Base-by-base conservation (phyloP, 208 protist species). In the Acanthamoeba healyi region DNA sequence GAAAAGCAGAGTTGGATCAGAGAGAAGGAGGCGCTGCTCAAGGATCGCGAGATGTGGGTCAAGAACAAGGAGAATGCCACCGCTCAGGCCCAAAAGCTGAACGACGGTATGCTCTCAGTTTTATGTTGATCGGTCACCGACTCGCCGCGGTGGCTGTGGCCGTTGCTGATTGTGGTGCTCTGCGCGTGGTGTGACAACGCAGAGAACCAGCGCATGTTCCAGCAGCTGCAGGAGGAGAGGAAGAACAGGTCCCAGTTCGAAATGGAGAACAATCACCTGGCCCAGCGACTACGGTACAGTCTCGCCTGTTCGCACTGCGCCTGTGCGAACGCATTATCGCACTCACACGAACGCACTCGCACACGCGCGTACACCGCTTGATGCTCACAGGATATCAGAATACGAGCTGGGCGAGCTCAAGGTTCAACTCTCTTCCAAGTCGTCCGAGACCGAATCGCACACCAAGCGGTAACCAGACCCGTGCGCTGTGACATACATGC, bases 331-430 rank as follows among this genome's bases (percentile, higher is more conserved):
- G 7, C 5, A 54, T 10, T 54, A 12, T 9, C 46, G 7, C 5
- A 17, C 46, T 17, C 19, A 58, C 19, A 61, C n/a, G 22, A 70
- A 32, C 65, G 3, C 65, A 74, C 36, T 36, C 10, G 7, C 1
- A 10, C 24, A 24, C 65, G 15, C 54, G 54, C n/a, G n/a, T n/a
- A n/a, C n/a, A n/a, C n/a, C n/a, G n/a, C n/a, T n/a, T n/a, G 51
- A 1, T 58, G 0, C 0, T 2, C 6, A 40, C 1, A 74, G 70
- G 40, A 79, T 79, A 19, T 26, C 10, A 5, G 70, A 79, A 36
- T 79, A 79, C 36, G 70, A 79, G 40, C 70, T 79, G 70, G 70
- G 70, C 0, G 38, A 79, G 70, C 70, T 79, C 38, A 79, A 79
- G 40, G 40, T 29, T 17, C 70, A 79, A 24, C 70, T 79, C 70